Evolutionary conservation across 2,329 filamentous ascomycete genomes (phyloP), one percentile per base, ranked within the genome.

Genomic region (Ceratocystis lukuohia): DNA sequence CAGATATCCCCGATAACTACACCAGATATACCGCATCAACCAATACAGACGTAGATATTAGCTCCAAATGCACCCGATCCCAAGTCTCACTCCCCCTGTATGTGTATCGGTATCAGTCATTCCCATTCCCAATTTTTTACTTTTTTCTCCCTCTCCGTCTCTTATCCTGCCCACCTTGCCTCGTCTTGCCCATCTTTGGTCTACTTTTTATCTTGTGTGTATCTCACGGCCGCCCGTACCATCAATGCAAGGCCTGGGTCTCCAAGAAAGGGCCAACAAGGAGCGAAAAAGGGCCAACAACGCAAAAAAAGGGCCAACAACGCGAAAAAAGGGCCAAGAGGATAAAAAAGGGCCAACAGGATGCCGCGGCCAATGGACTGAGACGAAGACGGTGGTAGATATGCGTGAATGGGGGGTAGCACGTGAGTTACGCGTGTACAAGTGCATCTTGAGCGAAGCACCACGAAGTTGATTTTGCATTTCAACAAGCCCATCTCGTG

Each of bases 61-160:
- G n/a, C 10, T 53, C 8, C 22, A n/a, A 8, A 25, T 53, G n/a
- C 48, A 25, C 48, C 48, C 48, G n/a, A n/a, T 22, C 3, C 48
- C 53, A 57, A 57, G 53, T n/a, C 53, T 28, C 53, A 57, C 53
- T 57, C 53, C 53, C 53, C 53, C 50, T 56, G 50, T 56, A 56
- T 30, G 25, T 15, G 25, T 57, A 57, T 57, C 53, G 22, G 8
- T 57, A 57, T 57, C 53, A 57, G 53, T 15, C 30, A 15, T 28
- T 17, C 2, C 20, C 10, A 7, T 56, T 17, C 5, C 25, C 25
- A 15, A 15, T 12, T 56, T 28, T 56, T 56, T 56, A 3, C 3
- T 2, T 5, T 57, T 30, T 30, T n/a, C 1, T 3, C 2, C 10
- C 17, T 30, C 10, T n/a, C 10, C 20, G 6, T 33, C 30, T 15